Evolutionary conservation across 331 rosid genomes (phyloP).

Genomic region (Stylosanthes scabra): DNA sequence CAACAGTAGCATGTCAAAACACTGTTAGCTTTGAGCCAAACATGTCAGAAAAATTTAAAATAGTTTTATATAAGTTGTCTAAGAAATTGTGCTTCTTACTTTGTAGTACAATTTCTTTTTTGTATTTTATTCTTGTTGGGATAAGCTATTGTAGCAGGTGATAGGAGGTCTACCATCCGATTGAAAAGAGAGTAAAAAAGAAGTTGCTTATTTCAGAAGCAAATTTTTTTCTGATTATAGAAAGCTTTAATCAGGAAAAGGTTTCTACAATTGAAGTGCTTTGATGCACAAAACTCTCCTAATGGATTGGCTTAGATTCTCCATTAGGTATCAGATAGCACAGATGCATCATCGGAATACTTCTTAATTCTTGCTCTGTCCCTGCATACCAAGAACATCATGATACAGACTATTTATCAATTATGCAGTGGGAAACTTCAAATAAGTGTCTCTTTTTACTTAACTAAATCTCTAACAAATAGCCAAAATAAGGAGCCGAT

Average conservation of each 20-base stretch:
- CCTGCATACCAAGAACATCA: constrained; percentile 17
- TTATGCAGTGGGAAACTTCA: constrained; percentile 15
- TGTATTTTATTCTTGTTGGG: constrained; percentile 20
- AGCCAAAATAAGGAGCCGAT: too few species aligned
- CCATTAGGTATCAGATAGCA: constrained; percentile 14
- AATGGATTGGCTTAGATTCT: constrained; percentile 23
- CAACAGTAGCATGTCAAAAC: constrained; percentile 36
- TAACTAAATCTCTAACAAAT: not conserved
- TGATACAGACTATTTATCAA: constrained; percentile 13
- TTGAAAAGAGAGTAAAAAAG: constrained; percentile 39
- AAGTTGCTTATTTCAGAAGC: constrained; percentile 24
- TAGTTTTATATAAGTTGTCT: constrained; percentile 40
- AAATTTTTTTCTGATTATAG: constrained; percentile 20
- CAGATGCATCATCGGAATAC: constrained; percentile 22
- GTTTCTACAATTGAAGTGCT: constrained; percentile 22
- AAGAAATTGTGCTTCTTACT: constrained; percentile 38
- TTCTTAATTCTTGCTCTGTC: constrained; percentile 5
- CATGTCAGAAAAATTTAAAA: constrained; percentile 40
- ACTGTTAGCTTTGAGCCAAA: constrained; percentile 49
- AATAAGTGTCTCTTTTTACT: constrained; percentile 2
- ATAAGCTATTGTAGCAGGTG: constrained; percentile 55
- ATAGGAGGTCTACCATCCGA: constrained; percentile 41
- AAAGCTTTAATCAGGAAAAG: constrained; percentile 19
- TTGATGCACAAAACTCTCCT: constrained; percentile 26
- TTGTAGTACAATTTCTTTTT: constrained; percentile 25